These are phyloP conservation scores for Zopfochytrium polystomum DNA, from an alignment of 371 early-diverging fungal genomes.

Conservation along the genomic window DNA sequence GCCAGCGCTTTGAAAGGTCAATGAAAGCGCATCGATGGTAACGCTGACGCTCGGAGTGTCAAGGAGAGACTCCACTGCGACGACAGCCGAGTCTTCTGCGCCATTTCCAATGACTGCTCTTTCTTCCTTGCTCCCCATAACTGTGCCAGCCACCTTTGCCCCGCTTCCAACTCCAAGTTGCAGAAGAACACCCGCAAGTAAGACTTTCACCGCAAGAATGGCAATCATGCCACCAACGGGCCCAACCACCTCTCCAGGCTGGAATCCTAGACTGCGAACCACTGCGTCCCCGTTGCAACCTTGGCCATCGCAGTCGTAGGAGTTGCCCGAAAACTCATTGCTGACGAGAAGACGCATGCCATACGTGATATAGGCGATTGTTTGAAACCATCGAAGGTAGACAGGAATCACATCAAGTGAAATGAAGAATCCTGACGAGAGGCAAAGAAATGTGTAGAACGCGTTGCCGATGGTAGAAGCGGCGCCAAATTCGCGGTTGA, in stretches of 20 bases:
- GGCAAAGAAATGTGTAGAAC: conserved; percentile 32
- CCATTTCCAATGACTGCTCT: not conserved
- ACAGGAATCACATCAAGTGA: conserved; percentile 35
- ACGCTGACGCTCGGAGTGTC: conserved; percentile 20
- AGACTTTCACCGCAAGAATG: not conserved
- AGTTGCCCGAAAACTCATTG: conserved; percentile 40
- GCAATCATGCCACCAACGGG: conserved; percentile 15
- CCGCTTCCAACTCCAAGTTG: conserved; percentile 6
- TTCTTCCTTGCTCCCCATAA: conserved; percentile 9
- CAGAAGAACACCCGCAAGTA: conserved; percentile 8
- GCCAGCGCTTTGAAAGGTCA: conserved; percentile 5
- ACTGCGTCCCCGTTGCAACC: conserved; percentile 34
- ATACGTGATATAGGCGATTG: conserved; percentile 26
- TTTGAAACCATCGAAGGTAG: conserved; percentile 39
- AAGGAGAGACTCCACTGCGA: conserved; percentile 8
- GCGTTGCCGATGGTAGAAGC: conserved; percentile 39
- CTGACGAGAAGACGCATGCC: conserved; percentile 30
- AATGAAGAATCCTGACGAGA: conserved; percentile 39
- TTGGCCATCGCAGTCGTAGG: conserved; percentile 28
- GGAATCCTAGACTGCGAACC: conserved; percentile 16
- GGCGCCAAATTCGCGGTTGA: conserved; percentile 43
- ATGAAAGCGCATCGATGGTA: conserved; percentile 16
- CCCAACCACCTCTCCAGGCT: not conserved
- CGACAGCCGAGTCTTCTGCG: not conserved
- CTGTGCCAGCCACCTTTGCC: conserved; percentile 5